Evolutionary conservation across 768 basidiomycete species (phyloP), one percentile per base, ranked within the genome.

Genomic region (Tulasnella sp.): DNA sequence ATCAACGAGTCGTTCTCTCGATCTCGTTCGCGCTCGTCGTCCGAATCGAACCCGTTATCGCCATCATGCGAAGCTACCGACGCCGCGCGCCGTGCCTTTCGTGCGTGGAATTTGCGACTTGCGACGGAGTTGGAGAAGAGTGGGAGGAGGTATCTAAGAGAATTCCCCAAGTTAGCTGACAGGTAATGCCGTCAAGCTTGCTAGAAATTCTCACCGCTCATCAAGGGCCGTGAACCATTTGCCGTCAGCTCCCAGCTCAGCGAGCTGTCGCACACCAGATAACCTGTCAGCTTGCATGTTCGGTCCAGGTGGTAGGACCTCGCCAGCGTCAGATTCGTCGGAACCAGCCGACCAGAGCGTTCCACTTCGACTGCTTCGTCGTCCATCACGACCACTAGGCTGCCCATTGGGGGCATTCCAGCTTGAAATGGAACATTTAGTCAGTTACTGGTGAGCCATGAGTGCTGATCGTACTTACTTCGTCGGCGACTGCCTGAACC

Each of bases 221-320:
- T 99, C 96, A 42, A 99, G 81, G 62, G 90, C 85, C 76, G 95
- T 94, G 88, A 98, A 98, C 94, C 95, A 98, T 79, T 92, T 92
- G 35, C 92, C 90, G 69, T 96, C 94, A 72, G 90, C 89, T 4
- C 82, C 84, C 22, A 59, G 52, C 52, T 59, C 52, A 12, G 81
- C 76, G 39, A n/a, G 75, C 74, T 37, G 75, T 67, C 74, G 36
- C 73, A 16, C 0, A 2, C 22, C 52, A 2, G 52, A 59, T 4
- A 59, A 29, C 52, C 52, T 59, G 14, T 59, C 52, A 9, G 29
- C 52, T 29, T 59, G 52, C 64, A 62, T 67, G n/a, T 44, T 72
- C 35, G 35, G 66, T 9, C 36, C 36, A 62, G 66, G 34, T 19
- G 44, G 68, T 5, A 69, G 41, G 42, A 52, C 73, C 73, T 47